These are phyloP conservation scores for Neurospora terricola DNA, from an alignment of 495 filamentous ascomycete genomes.

Conservation along the genomic window DNA sequence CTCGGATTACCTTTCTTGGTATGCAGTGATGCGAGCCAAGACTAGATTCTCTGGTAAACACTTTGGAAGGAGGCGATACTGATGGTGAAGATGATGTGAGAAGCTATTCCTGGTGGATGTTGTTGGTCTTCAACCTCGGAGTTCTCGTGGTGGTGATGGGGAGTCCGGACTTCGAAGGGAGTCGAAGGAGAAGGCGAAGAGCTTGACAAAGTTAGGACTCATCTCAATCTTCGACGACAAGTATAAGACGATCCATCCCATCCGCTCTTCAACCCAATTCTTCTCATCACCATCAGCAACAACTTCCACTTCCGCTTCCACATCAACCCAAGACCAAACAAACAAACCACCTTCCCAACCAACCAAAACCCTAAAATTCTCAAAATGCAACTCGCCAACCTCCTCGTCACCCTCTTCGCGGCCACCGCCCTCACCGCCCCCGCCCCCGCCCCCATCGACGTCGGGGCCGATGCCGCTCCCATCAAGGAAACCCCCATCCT, in stretches of 20 bases:
- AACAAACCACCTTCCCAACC: not conserved
- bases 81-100: not conserved
- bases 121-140: not conserved
- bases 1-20: not conserved
- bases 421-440: not conserved
- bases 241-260: not conserved
- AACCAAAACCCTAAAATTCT: not conserved
- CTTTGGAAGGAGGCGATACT: not conserved
- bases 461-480: not conserved
- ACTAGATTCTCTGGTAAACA: not conserved
- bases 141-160: not conserved
- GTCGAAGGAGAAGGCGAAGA: not conserved
- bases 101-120: not conserved
- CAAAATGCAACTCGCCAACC: conserved; percentile 15
- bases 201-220: not conserved
- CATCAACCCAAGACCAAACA: not conserved
- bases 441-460: not conserved
- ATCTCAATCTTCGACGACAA: not conserved
- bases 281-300: not conserved
- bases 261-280: not conserved
- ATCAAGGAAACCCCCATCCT: not conserved
- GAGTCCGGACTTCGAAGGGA: not conserved
- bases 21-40: not conserved
- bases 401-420: conserved; percentile 1
- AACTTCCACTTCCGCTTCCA: not conserved